Conservation (phyloP, 2,329 filamentous ascomycete species). For the Dissoconium aciculare region DNA sequence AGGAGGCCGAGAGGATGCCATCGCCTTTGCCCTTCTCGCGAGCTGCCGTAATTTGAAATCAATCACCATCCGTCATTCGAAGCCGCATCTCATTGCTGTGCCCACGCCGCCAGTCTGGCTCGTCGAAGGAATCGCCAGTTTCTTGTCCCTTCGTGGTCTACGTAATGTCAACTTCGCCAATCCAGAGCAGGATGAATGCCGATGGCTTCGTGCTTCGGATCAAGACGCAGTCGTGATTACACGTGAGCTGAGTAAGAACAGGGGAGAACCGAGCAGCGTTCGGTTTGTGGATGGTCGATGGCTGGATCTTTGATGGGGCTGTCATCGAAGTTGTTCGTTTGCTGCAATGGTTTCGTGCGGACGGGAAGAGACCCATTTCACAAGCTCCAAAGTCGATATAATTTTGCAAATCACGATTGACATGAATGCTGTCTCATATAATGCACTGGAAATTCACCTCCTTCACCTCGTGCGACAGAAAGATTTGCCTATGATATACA, state of each 20-base stretch:
- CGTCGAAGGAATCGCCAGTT: constrained; percentile 15
- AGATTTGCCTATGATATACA: too few species aligned
- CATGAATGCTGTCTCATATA: too few species aligned
- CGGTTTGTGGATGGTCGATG: not conserved
- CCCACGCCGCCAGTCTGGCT: constrained; percentile 15
- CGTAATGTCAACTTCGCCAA: not conserved
- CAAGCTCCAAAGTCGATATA: too few species aligned
- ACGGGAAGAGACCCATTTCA: too few species aligned
- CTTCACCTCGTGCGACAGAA: too few species aligned
- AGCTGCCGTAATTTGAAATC: constrained; percentile 14
- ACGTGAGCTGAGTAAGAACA: not conserved
- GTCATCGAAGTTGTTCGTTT: too few species aligned
- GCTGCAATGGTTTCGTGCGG: too few species aligned
- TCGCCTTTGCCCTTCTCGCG: constrained; percentile 19
- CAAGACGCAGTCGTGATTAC: not conserved
- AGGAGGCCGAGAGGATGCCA: constrained; percentile 18
- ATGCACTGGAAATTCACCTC: too few species aligned
- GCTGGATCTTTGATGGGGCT: constrained; percentile 1
- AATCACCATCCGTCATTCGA: constrained; percentile 14
- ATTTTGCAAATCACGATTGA: too few species aligned
- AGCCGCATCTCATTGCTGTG: constrained; percentile 12
- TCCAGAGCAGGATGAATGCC: too few species aligned
- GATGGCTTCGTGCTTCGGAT: not conserved
- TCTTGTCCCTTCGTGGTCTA: constrained; percentile 9
- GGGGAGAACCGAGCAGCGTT: not conserved